phyloP scores from a whole-genome alignment of 495 filamentous ascomycete genomes.

The Hypoxylon fuscum region DNA sequence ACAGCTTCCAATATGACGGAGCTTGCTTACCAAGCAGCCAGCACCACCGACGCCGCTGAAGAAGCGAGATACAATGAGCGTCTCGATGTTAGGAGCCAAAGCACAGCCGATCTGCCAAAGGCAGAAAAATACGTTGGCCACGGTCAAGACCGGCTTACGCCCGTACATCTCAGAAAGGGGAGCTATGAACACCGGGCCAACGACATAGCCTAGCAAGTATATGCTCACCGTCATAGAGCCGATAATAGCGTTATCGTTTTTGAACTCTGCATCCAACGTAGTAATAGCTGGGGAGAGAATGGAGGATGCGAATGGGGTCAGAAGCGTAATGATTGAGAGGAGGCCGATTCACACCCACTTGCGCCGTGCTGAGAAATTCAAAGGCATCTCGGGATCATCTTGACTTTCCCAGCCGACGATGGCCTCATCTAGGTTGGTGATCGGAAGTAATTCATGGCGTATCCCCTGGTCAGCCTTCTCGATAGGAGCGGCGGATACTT shows the following conservation, averaged over 20 bases:
- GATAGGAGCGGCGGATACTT: neutral
- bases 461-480: neutral
- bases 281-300: slow-evolving; percentile 67
- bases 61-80: slow-evolving; percentile 70
- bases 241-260: slow-evolving; percentile 43
- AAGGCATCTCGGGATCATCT: slow-evolving; percentile 73
- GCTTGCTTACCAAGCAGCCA: slow-evolving; percentile 44
- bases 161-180: slow-evolving; percentile 81
- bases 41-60: slow-evolving; percentile 66
- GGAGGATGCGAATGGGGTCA: slow-evolving; percentile 67
- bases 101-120: slow-evolving; percentile 74
- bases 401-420: slow-evolving; percentile 65
- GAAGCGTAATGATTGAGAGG: slow-evolving; percentile 58
- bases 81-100: slow-evolving; percentile 63
- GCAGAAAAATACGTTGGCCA: slow-evolving; percentile 71
- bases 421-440: slow-evolving; percentile 50
- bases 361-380: slow-evolving; percentile 64
- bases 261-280: slow-evolving; percentile 59
- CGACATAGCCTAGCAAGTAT: slow-evolving; percentile 51
- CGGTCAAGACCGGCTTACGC: slow-evolving; percentile 65
- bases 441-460: slow-evolving; percentile 38
- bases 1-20: neutral
- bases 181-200: slow-evolving; percentile 53
- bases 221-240: slow-evolving; percentile 50
- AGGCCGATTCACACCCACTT: slow-evolving; percentile 74